These are phyloP conservation scores for Verticillium nubilum DNA, from an alignment of 2,329 filamentous ascomycete genomes.

Conservation along the genomic window DNA sequence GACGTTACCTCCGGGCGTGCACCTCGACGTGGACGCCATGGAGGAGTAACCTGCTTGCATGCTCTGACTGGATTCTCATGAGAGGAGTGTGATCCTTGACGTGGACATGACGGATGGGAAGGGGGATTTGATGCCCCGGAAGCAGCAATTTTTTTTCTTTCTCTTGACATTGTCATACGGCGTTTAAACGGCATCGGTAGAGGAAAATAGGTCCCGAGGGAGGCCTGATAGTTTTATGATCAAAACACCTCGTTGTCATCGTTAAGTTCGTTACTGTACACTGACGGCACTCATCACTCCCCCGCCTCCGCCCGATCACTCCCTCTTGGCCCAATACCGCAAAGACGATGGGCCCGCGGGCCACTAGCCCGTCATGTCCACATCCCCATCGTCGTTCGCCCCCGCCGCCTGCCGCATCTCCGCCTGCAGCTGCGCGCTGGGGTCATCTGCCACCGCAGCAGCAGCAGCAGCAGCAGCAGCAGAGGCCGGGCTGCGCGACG, in stretches of 20 bases:
- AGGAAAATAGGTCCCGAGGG: neutral
- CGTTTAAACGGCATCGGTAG: neutral
- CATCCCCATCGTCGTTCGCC: constrained; percentile 40
- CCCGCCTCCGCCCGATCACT: too few species aligned
- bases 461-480: too few species aligned
- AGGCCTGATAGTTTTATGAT: neutral
- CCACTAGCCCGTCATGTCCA: constrained; percentile 53
- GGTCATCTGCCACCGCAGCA: constrained; percentile 27
- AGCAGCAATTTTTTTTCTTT: constrained; percentile 1
- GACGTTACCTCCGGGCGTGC: constrained; percentile 66
- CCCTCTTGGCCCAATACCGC: neutral
- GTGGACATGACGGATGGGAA: neutral
- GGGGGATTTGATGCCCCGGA: constrained; percentile 1
- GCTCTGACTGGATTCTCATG: neutral
- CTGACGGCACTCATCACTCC: neutral
- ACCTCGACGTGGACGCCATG: constrained; percentile 50
- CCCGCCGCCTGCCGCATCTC: constrained; percentile 45
- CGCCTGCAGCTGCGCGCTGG: constrained; percentile 47
- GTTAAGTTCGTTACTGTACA: neutral
- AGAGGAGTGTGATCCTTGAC: neutral
- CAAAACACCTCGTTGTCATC: neutral
- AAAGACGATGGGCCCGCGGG: neutral
- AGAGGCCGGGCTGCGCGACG: neutral
- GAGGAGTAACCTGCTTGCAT: constrained; percentile 42
- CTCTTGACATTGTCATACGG: neutral